Percentiles rank a stretch among this genome's conserved stretches.
Conservation (phyloP, 2,329 filamentous ascomycete species). For the Paramyrothecium sp. region DNA sequence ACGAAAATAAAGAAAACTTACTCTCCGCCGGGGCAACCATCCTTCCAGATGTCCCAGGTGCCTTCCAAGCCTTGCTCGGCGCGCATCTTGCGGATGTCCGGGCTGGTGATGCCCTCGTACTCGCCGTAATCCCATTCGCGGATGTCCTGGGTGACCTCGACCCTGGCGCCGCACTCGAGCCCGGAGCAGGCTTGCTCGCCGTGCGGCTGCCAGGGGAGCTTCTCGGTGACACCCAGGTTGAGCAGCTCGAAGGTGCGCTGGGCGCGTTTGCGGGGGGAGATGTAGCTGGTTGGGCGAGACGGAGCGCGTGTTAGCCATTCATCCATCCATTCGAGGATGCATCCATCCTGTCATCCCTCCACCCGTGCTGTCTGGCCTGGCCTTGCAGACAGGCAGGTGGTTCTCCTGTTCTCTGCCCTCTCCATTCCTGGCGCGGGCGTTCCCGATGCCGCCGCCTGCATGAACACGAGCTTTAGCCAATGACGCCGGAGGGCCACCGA, state of each 20-base stretch:
- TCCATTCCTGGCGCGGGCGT: too few species aligned
- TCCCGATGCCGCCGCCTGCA: too few species aligned
- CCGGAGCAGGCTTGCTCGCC: constrained; percentile 32
- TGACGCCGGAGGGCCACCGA: too few species aligned
- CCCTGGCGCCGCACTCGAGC: constrained; percentile 54
- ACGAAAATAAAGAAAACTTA: too few species aligned
- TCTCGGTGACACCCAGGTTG: constrained; percentile 65
- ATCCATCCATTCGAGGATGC: too few species aligned
- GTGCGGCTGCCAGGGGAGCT: constrained; percentile 67
- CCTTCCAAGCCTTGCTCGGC: constrained; percentile 54
- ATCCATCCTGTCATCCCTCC: too few species aligned
- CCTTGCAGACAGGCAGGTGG: too few species aligned
- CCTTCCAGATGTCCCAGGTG: constrained; percentile 84
- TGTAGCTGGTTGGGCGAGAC: constrained; percentile 54
- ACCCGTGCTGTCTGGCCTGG: too few species aligned
- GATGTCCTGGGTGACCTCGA: constrained; percentile 70
- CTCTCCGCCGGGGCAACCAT: constrained; percentile 85
- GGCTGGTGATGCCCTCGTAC: constrained; percentile 78
- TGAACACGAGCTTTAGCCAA: too few species aligned
- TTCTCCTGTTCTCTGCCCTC: too few species aligned
- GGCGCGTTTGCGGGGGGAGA: constrained; percentile 81
- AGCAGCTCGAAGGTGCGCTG: constrained; percentile 90
- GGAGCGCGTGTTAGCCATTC: too few species aligned
- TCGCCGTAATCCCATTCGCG: constrained; percentile 87
- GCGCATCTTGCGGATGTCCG: constrained; percentile 62